Evolutionary conservation across 768 basidiomycete genomes (phyloP).

Genomic region (Scleroderma citrinum): DNA sequence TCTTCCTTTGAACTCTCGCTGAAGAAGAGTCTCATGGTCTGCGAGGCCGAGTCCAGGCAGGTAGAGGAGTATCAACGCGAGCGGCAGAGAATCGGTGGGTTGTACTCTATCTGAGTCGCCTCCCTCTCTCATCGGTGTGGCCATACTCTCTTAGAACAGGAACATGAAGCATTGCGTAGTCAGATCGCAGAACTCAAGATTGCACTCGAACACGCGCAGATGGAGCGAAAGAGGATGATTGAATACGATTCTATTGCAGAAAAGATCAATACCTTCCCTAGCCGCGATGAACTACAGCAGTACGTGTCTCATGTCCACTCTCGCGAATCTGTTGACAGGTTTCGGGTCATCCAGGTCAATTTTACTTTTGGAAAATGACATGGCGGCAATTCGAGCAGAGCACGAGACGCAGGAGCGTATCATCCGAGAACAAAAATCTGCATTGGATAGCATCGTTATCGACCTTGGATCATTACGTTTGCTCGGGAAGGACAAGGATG

Average conservation of each 20-base stretch:
- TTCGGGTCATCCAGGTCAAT: constrained; percentile 48
- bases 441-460: constrained; percentile 58
- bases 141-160: constrained; percentile 46
- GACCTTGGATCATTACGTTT: constrained; percentile 59
- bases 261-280: constrained; percentile 73
- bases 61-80: constrained; percentile 80
- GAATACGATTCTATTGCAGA: constrained; percentile 84
- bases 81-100: constrained; percentile 62
- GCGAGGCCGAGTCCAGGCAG: constrained; percentile 80
- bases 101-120: constrained; percentile 6
- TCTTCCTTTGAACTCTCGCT: constrained; percentile 69
- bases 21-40: constrained; percentile 77
- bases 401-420: constrained; percentile 67
- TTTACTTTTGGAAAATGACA: constrained; percentile 66
- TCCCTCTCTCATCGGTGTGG: too few relatives aligned
- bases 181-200: constrained; percentile 79
- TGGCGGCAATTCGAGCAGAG: constrained; percentile 65
- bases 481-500: constrained; percentile 62
- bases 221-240: constrained; percentile 70
- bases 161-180: constrained; percentile 57
- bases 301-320: constrained; percentile 35
- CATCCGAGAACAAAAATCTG: constrained; percentile 61
- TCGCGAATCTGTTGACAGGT: not conserved
- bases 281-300: constrained; percentile 71
- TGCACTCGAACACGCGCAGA: constrained; percentile 72